These are phyloP conservation scores for Cryptococcus jaspeensis DNA, from an alignment of 1,284 basidiomycete genomes.

Conservation along the genomic window DNA sequence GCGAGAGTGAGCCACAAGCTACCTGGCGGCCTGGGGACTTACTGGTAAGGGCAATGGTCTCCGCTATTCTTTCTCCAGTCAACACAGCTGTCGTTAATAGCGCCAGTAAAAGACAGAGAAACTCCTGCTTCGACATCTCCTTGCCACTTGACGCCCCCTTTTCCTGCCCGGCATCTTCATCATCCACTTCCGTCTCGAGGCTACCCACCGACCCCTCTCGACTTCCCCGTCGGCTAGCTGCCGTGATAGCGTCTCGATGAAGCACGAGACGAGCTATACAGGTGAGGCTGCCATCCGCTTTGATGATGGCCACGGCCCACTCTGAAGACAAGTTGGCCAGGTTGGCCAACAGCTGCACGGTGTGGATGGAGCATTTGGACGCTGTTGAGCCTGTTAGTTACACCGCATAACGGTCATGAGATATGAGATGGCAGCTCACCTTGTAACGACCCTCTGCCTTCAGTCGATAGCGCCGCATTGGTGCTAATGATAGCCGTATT, in stretches of 20 bases:
- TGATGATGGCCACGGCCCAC: slow-evolving; percentile 3
- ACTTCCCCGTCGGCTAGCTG: neutral
- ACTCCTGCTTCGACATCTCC: slow-evolving; percentile 9
- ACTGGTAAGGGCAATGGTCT: slow-evolving; percentile 6
- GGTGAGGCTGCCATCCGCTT: slow-evolving; percentile 2
- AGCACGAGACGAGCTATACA: slow-evolving; percentile 13
- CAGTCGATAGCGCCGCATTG: slow-evolving; percentile 1
- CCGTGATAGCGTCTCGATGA: slow-evolving; percentile 3
- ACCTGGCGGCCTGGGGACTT: neutral
- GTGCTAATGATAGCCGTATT: slow-evolving; percentile 4
- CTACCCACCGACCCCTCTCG: slow-evolving; percentile 3
- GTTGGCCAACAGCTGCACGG: slow-evolving; percentile 16
- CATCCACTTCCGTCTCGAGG: slow-evolving; percentile 4
- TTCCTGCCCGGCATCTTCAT: neutral
- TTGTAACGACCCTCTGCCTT: neutral
- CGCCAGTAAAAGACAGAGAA: slow-evolving; percentile 13
- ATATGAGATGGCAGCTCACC: neutral
- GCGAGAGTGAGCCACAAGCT: neutral
- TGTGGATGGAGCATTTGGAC: slow-evolving; percentile 6
- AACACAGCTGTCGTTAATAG: slow-evolving; percentile 10
- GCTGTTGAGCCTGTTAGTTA: slow-evolving; percentile 2
- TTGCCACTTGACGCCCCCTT: neutral
- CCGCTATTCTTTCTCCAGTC: neutral
- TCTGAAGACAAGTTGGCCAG: slow-evolving; percentile 9
- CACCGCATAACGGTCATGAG: too few species aligned